Evolutionary conservation across 257 asterid genomes (phyloP).

Genomic region (Penstemon newberryi): DNA sequence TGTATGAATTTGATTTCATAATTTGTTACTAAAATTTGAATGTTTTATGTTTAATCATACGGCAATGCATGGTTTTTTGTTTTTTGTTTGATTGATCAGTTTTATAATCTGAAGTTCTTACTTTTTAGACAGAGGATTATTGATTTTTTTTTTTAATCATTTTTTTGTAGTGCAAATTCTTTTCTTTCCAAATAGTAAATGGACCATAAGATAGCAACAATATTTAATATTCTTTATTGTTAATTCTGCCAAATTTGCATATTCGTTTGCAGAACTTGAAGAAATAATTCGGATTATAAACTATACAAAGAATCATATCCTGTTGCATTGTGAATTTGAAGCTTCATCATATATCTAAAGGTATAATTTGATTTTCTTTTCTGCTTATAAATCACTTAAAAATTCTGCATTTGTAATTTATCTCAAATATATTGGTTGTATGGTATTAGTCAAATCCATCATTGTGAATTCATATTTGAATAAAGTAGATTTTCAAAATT

Average conservation of each 20-base stretch:
- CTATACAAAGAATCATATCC: neutral
- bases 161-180: neutral
- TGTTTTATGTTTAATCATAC: neutral
- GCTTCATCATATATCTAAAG: slow-evolving; percentile 6
- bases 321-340: neutral
- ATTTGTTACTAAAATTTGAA: slow-evolving; percentile 1
- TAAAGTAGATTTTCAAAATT: neutral
- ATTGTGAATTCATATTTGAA: neutral
- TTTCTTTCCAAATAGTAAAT: neutral
- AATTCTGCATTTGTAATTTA: neutral
- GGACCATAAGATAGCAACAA: no score
- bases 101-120: slow-evolving; percentile 2
- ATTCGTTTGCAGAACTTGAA: neutral
- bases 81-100: neutral
- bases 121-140: neutral
- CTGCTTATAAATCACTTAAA: neutral
- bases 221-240: neutral
- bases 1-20: neutral
- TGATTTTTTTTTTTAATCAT: neutral
- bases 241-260: neutral
- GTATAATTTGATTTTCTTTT: neutral
- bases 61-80: neutral
- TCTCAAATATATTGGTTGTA: neutral
- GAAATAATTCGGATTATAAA: slow-evolving; percentile 1
- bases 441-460: neutral